Percentiles rank a stretch among this genome's conserved stretches.
Conservation (phyloP, 768 basidiomycete species). For the Gymnopilus dilepis region DNA sequence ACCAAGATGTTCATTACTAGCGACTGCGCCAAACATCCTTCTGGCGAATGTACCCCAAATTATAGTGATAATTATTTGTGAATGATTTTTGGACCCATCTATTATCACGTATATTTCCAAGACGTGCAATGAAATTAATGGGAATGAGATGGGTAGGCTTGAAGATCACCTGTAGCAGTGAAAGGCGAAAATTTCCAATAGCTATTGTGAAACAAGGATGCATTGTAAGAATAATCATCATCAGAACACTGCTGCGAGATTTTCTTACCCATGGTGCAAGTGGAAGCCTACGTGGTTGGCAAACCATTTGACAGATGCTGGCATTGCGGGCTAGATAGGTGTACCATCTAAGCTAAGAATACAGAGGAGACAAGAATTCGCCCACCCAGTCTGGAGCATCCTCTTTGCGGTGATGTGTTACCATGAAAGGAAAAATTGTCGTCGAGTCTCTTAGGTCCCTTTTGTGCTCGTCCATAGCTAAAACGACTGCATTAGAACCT, state of each 20-base stretch:
- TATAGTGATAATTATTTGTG: too few relatives aligned
- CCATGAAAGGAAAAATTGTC: conserved; percentile 20
- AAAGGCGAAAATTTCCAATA: conserved; percentile 29
- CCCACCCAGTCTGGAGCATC: conserved; percentile 23
- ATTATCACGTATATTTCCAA: too few relatives aligned
- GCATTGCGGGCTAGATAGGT: conserved; percentile 12
- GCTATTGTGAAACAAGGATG: background rate
- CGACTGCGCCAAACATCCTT: background rate
- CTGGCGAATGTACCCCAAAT: background rate
- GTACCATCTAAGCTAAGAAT: background rate
- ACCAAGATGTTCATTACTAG: background rate
- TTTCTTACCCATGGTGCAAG: conserved; percentile 16
- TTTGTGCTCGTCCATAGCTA: conserved; percentile 23
- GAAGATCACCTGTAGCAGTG: conserved; percentile 17
- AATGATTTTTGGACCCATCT: too few relatives aligned
- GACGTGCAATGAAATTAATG: too few relatives aligned
- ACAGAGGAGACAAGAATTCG: background rate
- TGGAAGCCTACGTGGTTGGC: conserved; percentile 15
- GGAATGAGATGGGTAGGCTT: conserved; percentile 9
- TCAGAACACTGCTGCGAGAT: background rate
- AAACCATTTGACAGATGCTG: conserved; percentile 19
- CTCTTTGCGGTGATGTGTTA: conserved; percentile 21
- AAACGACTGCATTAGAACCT: background rate
- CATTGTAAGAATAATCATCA: background rate
- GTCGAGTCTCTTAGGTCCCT: conserved; percentile 11